phyloP scores from a whole-genome alignment of 371 early-diverging fungal genomes.

The Mucor irregularis region DNA sequence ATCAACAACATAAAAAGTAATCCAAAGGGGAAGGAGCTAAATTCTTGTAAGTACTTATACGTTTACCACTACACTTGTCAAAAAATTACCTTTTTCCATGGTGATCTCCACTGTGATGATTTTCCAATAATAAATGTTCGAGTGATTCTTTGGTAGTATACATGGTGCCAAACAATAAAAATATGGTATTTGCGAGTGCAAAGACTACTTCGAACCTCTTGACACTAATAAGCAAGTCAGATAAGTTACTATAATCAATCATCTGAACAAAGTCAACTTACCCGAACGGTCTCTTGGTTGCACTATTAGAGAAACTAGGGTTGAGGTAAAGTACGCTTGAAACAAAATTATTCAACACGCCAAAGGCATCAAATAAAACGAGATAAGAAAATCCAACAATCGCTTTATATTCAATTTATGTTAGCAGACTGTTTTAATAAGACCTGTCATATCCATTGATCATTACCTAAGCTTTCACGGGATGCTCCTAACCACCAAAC shows the following conservation, averaged over 20 bases:
- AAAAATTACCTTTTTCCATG: conserved; percentile 10
- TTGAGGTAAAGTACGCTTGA: conserved; percentile 48
- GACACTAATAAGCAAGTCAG: conserved; percentile 24
- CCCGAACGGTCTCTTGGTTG: conserved; percentile 56
- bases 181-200: conserved; percentile 51
- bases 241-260: background rate
- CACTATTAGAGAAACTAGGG: conserved; percentile 33
- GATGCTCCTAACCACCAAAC: conserved; percentile 53
- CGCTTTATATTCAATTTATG: conserved; percentile 19
- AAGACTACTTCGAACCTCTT: conserved; percentile 52
- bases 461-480: conserved; percentile 52
- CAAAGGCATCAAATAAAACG: conserved; percentile 54
- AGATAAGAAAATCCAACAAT: conserved; percentile 49
- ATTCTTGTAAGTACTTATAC: background rate
- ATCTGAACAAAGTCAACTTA: conserved; percentile 16
- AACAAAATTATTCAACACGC: conserved; percentile 45
- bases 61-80: too few relatives aligned
- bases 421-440: background rate
- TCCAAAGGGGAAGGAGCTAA: conserved; percentile 1
- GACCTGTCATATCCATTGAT: background rate
- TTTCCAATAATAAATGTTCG: conserved; percentile 53
- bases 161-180: conserved; percentile 57
- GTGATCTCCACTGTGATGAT: conserved; percentile 32
- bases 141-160: conserved; percentile 56
- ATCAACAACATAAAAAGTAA: conserved; percentile 12